A percentile compares a stretch with the other conserved stretches of the same genome.
Conservation (phyloP, 169 alveolate genomes). For the Plasmodium blacklocki region DNA sequence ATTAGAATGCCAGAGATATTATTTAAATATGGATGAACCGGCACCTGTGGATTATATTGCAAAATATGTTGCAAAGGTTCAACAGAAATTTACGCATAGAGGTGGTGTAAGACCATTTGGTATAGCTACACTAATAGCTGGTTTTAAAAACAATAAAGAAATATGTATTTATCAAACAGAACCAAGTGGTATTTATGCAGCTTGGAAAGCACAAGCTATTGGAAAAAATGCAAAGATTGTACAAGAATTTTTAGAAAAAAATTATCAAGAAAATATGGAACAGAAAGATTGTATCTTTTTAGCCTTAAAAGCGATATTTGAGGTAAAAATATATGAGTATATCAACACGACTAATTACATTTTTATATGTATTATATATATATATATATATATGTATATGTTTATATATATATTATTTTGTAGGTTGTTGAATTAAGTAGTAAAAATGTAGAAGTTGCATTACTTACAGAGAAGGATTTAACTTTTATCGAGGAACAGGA, state of each 20-base stretch:
- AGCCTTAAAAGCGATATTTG: slow-evolving; percentile 95
- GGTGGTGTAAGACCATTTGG: slow-evolving; percentile 99
- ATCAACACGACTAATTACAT: neutral
- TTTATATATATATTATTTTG: neutral
- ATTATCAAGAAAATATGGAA: slow-evolving; percentile 91
- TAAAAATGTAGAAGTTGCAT: slow-evolving; percentile 91
- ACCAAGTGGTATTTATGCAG: slow-evolving; percentile 97
- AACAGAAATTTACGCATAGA: slow-evolving; percentile 96
- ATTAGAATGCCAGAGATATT: slow-evolving; percentile 97
- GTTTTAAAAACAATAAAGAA: slow-evolving; percentile 91
- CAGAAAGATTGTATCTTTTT: slow-evolving; percentile 92
- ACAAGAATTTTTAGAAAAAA: slow-evolving; percentile 95
- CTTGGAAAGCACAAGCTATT: slow-evolving; percentile 99
- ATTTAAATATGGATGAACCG: slow-evolving; percentile 95
- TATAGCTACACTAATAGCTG: slow-evolving; percentile 95
- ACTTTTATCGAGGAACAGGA: slow-evolving; percentile 78
- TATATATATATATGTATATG: neutral
- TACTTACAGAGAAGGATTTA: slow-evolving; percentile 84
- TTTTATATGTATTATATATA: neutral
- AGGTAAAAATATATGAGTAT: slow-evolving; percentile 81
- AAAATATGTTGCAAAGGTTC: slow-evolving; percentile 94
- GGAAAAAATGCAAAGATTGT: slow-evolving; percentile 97
- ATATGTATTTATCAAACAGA: slow-evolving; percentile 97
- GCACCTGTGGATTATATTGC: slow-evolving; percentile 98
- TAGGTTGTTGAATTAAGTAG: slow-evolving; percentile 90